These are phyloP conservation scores for Trypanosoma conorhini DNA, from an alignment of 208 protist species.

Conservation along the genomic window DNA sequence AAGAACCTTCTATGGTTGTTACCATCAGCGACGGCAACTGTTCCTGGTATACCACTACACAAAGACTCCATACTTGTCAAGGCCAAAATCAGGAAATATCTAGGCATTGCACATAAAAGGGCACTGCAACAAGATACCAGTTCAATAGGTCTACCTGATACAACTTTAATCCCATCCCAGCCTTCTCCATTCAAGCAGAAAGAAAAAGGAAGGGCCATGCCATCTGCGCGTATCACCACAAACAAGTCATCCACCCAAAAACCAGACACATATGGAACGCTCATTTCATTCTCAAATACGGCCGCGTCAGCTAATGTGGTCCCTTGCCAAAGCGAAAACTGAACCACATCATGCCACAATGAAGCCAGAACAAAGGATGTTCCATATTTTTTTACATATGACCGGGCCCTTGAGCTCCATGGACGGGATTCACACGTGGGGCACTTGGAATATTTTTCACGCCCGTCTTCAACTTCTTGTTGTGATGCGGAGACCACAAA, in stretches of 20 bases:
- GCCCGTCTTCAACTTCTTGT: background rate
- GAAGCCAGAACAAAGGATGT: constrained; percentile 19
- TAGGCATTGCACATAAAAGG: constrained; percentile 16
- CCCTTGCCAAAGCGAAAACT: constrained; percentile 21
- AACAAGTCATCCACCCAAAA: constrained; percentile 26
- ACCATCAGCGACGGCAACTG: constrained; percentile 25
- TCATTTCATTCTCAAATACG: constrained; percentile 29
- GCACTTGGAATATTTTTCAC: background rate
- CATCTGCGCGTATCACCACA: constrained; percentile 25
- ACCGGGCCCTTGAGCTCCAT: background rate
- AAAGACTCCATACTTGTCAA: constrained; percentile 21
- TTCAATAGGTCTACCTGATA: constrained; percentile 12
- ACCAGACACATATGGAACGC: constrained; percentile 26
- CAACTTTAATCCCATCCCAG: constrained; percentile 5
- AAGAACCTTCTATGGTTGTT: constrained; percentile 7
- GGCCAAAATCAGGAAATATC: constrained; percentile 19
- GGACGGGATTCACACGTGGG: background rate
- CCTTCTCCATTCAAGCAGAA: constrained; percentile 8
- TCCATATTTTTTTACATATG: constrained; percentile 22
- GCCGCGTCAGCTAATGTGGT: background rate
- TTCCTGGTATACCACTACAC: constrained; percentile 13
- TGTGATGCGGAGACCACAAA: constrained; percentile 4
- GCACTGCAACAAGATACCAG: constrained; percentile 17
- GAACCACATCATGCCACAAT: constrained; percentile 26
- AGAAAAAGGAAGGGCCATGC: constrained; percentile 17